Evolutionary conservation across 306 rosid species (phyloP), one percentile per base, ranked within the genome.

Genomic region (Hippophae tibetana): DNA sequence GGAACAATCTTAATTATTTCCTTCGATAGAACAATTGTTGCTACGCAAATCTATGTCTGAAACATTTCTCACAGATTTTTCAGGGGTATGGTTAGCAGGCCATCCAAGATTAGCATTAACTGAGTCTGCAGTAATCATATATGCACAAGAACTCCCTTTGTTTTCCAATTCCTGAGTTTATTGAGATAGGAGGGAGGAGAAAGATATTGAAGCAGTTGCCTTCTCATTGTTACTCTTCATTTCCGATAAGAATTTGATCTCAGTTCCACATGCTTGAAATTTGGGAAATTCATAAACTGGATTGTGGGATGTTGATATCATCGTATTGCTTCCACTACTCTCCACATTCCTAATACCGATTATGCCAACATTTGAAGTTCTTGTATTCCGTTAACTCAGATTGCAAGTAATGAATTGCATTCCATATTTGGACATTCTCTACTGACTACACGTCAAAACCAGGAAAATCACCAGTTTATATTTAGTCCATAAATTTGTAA

Each of bases 391-490:
- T 51, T 60, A 75, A 54, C 69, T 80, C 89, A 52, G 61, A 75
- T 64, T 69, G 81, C 82, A 82, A 66, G 58, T 64, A 64, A 61
- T 55, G 45, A 48, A 80, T 43, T 56, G 27, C 52, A 69, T 65
- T 58, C 84, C 81, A 56, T 11, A 78, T 71, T 61, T 69, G 69
- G 64, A 23, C 78, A 66, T 86, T 82, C 63, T 80, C 83, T 23
- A 50, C 69, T 42, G 71, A 66, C 94, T 82, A 73, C 64, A 71
- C 58, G 58, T 52, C 75, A 45, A 43, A 65, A 58, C 58, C 52
- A 62, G 40, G 58, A 65, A 62, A 40, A 0, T 25, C 38, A 43
- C 38, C 56, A 6, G 31, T 51, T 76, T 49, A 65, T 58, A 52
- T 51, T 13, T 61, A 42, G 11, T 60, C 14, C 47, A 53, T 46